Percentiles rank a stretch among this genome's conserved stretches.
Evolutionary conservation across 2,329 filamentous ascomycete genomes (phyloP).

Genomic region (Cytospora piceae): DNA sequence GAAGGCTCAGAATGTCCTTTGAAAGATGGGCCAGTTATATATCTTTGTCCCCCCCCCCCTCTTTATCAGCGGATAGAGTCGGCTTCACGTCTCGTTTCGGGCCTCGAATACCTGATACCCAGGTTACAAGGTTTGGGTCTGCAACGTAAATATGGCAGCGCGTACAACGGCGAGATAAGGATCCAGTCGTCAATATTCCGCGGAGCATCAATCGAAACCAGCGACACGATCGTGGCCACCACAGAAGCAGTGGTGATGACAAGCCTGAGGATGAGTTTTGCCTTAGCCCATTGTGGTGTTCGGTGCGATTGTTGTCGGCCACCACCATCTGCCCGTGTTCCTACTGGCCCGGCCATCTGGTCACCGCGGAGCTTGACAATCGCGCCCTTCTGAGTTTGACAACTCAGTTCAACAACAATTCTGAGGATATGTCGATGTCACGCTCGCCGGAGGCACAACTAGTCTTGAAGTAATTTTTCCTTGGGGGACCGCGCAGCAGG

Average conservation of each 20-base stretch:
- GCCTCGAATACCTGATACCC: too few relatives aligned
- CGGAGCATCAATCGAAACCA: slow-evolving; percentile 1
- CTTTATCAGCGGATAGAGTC: not conserved
- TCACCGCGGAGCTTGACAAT: too few relatives aligned
- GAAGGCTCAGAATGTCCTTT: not conserved
- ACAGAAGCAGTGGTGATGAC: not conserved
- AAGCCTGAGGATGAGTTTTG: slow-evolving; percentile 1
- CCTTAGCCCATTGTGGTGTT: slow-evolving; percentile 9
- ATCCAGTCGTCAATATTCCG: not conserved
- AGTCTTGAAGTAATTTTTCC: too few relatives aligned
- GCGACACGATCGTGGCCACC: slow-evolving; percentile 1
- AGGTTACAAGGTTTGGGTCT: not conserved
- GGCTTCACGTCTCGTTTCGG: not conserved
- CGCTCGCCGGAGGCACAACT: too few relatives aligned
- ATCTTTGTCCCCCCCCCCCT: too few relatives aligned
- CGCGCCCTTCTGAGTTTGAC: too few relatives aligned
- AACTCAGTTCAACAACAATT: not conserved
- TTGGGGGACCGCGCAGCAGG: too few relatives aligned
- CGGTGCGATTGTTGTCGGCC: slow-evolving; percentile 1
- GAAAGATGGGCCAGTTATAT: not conserved
- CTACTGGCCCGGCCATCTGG: not conserved
- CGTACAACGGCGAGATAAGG: slow-evolving; percentile 1
- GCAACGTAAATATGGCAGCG: slow-evolving; percentile 10
- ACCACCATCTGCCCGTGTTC: not conserved
- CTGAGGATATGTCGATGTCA: not conserved